Percentiles rank a stretch among this genome's conserved stretches.
phyloP scores from a whole-genome alignment of 2,329 filamentous ascomycete genomes.

The Stemphylium vesicarium region DNA sequence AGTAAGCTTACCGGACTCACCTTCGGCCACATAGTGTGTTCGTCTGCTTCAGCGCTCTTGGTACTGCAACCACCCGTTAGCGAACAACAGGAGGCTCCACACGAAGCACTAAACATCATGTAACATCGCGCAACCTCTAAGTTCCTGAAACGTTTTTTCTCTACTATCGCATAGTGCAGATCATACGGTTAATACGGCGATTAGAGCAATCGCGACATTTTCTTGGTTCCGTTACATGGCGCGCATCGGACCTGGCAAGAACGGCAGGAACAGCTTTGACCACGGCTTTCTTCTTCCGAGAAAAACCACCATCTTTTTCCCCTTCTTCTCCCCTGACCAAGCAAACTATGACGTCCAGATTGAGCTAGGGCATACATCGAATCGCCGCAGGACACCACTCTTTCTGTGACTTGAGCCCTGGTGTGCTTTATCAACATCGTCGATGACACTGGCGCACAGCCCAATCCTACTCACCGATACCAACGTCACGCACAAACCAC shows the following conservation, averaged over 20 bases:
- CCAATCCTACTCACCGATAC: background rate
- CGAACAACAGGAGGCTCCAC: background rate
- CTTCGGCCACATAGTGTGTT: background rate
- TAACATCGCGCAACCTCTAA: background rate
- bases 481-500: background rate
- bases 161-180: background rate
- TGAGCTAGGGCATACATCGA: no score
- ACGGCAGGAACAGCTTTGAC: background rate
- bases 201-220: background rate
- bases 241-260: background rate
- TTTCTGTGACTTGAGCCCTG: no score
- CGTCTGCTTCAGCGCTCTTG: no score
- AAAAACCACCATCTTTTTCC: background rate
- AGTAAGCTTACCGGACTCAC: background rate
- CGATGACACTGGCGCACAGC: background rate
- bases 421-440: background rate
- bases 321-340: no score
- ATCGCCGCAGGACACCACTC: no score
- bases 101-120: background rate
- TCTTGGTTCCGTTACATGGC: background rate
- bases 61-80: background rate
- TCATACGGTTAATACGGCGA: background rate
- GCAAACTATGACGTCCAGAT: no score
- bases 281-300: background rate
- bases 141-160: background rate